A percentile compares a stretch with the other conserved stretches of the same genome.
phyloP scores from a whole-genome alignment of 768 basidiomycete genomes.

The Amanita inopinata region DNA sequence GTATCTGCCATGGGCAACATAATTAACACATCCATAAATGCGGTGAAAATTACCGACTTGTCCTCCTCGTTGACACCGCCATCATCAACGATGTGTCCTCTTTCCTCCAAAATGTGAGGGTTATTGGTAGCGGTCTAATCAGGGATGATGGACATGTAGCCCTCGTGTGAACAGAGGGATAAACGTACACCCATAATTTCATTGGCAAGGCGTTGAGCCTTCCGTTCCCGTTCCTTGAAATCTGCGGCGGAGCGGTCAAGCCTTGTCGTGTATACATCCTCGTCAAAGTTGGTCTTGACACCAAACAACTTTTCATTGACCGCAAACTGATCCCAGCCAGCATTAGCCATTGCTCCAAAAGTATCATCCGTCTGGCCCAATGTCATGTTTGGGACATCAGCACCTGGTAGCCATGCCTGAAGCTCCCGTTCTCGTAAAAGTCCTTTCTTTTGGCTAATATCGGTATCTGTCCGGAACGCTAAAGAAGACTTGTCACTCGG shows the following conservation, averaged over 20 bases:
- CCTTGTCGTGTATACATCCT: conserved; percentile 91
- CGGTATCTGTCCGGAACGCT: conserved; percentile 80
- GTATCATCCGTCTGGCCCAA: conserved; percentile 52
- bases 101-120: conserved; percentile 85
- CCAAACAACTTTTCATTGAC: conserved; percentile 92
- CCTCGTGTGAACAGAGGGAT: background rate
- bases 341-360: conserved; percentile 43
- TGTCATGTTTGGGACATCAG: conserved; percentile 21
- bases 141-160: conserved; percentile 7
- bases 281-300: conserved; percentile 83
- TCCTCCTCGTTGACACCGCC: conserved; percentile 88
- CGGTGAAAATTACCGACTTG: conserved; percentile 48
- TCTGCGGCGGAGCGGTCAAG: conserved; percentile 78
- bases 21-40: conserved; percentile 15
- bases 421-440: conserved; percentile 60
- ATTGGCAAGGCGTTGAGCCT: conserved; percentile 80
- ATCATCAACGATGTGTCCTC: conserved; percentile 55
- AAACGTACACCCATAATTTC: conserved; percentile 78
- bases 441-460: conserved; percentile 55
- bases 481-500: background rate
- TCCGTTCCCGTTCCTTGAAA: conserved; percentile 80
- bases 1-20: conserved; percentile 45
- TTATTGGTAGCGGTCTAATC: conserved; percentile 56
- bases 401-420: conserved; percentile 62
- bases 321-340: conserved; percentile 86